Percentiles rank a stretch among this genome's conserved stretches.
Conservation (phyloP, 495 filamentous ascomycete species). For the Podospora comata region DNA sequence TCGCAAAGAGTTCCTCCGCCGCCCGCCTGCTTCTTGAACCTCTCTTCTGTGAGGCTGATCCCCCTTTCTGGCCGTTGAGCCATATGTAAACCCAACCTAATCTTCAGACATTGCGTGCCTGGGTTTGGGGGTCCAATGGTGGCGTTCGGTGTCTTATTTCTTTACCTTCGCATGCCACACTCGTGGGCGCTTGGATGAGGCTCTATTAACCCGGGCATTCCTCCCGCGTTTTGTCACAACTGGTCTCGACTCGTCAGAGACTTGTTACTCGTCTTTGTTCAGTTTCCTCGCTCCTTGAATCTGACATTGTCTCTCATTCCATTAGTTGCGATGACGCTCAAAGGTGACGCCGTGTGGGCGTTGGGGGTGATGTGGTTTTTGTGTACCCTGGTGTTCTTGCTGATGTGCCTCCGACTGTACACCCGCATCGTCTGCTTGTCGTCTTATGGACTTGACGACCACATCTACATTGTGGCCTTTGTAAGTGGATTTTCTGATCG, state of each 20-base stretch:
- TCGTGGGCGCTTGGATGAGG: not conserved
- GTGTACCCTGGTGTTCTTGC: conserved; percentile 15
- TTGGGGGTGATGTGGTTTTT: conserved; percentile 30
- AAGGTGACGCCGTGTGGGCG: conserved; percentile 17
- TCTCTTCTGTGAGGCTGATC: not conserved
- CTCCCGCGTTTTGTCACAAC: not conserved
- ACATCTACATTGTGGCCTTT: conserved; percentile 31
- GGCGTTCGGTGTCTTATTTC: conserved; percentile 3
- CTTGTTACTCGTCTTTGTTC: not conserved
- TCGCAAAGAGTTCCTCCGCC: not conserved
- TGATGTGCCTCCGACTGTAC: conserved; percentile 32
- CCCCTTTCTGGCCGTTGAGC: not conserved
- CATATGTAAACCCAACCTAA: not conserved
- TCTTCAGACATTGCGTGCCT: not conserved
- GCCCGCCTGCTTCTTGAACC: conserved; percentile 6
- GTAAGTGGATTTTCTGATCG: not conserved
- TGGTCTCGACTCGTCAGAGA: conserved; percentile 1
- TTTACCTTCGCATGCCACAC: not conserved
- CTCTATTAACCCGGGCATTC: not conserved
- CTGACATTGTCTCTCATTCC: not conserved
- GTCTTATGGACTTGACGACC: conserved; percentile 35
- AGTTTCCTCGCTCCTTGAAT: not conserved
- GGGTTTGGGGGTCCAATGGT: not conserved
- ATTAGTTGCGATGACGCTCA: conserved; percentile 11
- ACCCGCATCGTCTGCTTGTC: conserved; percentile 32